These are phyloP conservation scores for Trichocomaceae sp. DNA, from an alignment of 2,329 filamentous ascomycete genomes.

Conservation along the genomic window DNA sequence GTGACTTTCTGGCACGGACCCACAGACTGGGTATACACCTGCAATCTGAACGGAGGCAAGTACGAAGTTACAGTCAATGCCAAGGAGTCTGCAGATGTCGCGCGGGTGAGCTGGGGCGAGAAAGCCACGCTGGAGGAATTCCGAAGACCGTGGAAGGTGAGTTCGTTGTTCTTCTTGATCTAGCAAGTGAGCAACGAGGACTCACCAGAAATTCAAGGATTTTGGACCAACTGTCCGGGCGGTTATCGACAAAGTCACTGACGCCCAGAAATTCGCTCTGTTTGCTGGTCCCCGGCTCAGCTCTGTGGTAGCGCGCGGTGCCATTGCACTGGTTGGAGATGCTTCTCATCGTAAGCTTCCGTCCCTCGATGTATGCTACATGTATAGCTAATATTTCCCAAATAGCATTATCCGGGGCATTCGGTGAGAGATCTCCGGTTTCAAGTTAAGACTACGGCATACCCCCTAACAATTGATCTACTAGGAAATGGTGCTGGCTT, in stretches of 20 bases:
- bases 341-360: constrained; percentile 12
- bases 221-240: constrained; percentile 3
- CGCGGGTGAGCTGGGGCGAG: constrained; percentile 13
- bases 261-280: constrained; percentile 7
- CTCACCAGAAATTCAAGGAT: not conserved
- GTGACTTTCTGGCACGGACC: constrained; percentile 8
- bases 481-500: constrained; percentile 11
- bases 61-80: constrained; percentile 13
- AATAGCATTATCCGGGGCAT: constrained; percentile 13
- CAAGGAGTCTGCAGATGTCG: constrained; percentile 1
- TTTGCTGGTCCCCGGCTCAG: constrained; percentile 6
- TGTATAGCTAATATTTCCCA: not conserved
- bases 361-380: not conserved
- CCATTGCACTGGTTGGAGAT: constrained; percentile 11
- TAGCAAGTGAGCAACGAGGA: not conserved
- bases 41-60: not conserved
- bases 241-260: not conserved
- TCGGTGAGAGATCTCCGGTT: constrained; percentile 1
- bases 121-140: constrained; percentile 5
- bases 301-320: not conserved
- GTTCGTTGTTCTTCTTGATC: not conserved
- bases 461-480: not conserved
- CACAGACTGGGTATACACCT: constrained; percentile 3
- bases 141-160: not conserved
- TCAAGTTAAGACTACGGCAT: not conserved